Percentiles rank a stretch among this genome's conserved stretches.
phyloP scores from a whole-genome alignment of 1,284 basidiomycete genomes.

The Entoloma clypeatum region DNA sequence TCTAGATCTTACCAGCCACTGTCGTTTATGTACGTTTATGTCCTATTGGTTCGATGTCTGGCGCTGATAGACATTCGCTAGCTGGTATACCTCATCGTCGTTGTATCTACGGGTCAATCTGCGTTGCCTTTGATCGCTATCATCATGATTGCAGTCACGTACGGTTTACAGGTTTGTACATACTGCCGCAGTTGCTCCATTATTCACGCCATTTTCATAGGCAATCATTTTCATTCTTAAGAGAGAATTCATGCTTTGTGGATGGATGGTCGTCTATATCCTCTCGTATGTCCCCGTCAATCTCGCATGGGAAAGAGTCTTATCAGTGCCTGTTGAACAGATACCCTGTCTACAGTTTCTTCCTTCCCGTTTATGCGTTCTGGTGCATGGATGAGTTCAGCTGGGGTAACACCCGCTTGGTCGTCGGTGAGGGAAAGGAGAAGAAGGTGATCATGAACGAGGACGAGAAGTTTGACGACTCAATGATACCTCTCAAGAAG shows the following conservation, averaged over 20 bases:
- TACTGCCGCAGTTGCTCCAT: not conserved
- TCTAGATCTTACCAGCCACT: slow-evolving; percentile 86
- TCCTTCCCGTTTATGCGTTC: slow-evolving; percentile 97
- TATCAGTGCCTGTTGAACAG: slow-evolving; percentile 36
- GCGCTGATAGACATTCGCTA: slow-evolving; percentile 25
- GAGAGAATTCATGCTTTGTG: slow-evolving; percentile 96
- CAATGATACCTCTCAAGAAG: slow-evolving; percentile 96
- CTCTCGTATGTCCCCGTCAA: slow-evolving; percentile 58
- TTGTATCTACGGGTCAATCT: slow-evolving; percentile 66
- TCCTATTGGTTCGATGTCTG: not conserved
- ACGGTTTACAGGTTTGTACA: slow-evolving; percentile 70
- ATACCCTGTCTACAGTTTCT: slow-evolving; percentile 94
- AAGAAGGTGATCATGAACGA: slow-evolving; percentile 96
- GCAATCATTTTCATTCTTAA: slow-evolving; percentile 94
- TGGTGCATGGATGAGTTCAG: slow-evolving; percentile 99
- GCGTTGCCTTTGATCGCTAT: slow-evolving; percentile 87
- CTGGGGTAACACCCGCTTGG: slow-evolving; percentile 96
- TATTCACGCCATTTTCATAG: slow-evolving; percentile 35
- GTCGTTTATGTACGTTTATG: slow-evolving; percentile 85
- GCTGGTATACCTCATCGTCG: slow-evolving; percentile 84
- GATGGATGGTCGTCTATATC: slow-evolving; percentile 97
- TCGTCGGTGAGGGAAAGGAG: slow-evolving; percentile 94
- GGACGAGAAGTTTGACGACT: slow-evolving; percentile 95
- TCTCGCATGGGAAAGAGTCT: slow-evolving; percentile 1
- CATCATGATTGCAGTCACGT: slow-evolving; percentile 74